These are phyloP conservation scores for Aspergillus ochraceus DNA, from an alignment of 2,329 filamentous ascomycete species.

Conservation along the genomic window DNA sequence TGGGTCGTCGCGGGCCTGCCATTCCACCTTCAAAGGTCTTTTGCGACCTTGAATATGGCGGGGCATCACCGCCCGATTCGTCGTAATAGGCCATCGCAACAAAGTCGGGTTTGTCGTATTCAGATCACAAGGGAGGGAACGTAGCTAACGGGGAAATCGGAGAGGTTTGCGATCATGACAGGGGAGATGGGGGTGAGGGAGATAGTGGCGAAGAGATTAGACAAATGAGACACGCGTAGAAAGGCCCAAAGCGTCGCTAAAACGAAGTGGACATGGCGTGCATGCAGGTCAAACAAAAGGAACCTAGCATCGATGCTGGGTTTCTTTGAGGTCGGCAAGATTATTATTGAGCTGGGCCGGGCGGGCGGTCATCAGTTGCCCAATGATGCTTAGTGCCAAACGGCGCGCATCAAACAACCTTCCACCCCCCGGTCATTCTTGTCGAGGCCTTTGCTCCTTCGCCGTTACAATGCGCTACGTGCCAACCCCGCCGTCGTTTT, in stretches of 20 bases:
- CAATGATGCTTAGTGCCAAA: constrained; percentile 2
- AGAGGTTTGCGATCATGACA: constrained; percentile 21
- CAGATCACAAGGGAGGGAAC: constrained; percentile 7
- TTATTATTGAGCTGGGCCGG: not conserved
- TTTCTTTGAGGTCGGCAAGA: not conserved
- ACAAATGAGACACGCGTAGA: constrained; percentile 1
- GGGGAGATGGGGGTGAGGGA: not conserved
- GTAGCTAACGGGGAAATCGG: constrained; percentile 14
- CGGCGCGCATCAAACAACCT: constrained; percentile 9
- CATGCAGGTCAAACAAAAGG: constrained; percentile 1
- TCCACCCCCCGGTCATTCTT: constrained; percentile 4
- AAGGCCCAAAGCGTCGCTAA: not conserved
- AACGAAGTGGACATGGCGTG: constrained; percentile 7
- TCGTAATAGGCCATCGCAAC: constrained; percentile 41
- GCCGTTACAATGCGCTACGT: constrained; percentile 12
- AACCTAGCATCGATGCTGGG: not conserved
- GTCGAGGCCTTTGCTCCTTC: constrained; percentile 21
- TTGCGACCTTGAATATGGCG: constrained; percentile 29
- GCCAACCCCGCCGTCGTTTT: constrained; percentile 20
- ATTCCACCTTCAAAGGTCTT: constrained; percentile 36
- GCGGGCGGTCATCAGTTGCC: constrained; percentile 4
- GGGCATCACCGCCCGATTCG: constrained; percentile 37
- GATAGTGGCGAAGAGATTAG: not conserved
- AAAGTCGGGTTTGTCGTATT: constrained; percentile 6
- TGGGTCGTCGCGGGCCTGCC: constrained; percentile 41